These are phyloP conservation scores for Mallotus repandus DNA, from an alignment of 441 rosid genomes.

Conservation along the genomic window DNA sequence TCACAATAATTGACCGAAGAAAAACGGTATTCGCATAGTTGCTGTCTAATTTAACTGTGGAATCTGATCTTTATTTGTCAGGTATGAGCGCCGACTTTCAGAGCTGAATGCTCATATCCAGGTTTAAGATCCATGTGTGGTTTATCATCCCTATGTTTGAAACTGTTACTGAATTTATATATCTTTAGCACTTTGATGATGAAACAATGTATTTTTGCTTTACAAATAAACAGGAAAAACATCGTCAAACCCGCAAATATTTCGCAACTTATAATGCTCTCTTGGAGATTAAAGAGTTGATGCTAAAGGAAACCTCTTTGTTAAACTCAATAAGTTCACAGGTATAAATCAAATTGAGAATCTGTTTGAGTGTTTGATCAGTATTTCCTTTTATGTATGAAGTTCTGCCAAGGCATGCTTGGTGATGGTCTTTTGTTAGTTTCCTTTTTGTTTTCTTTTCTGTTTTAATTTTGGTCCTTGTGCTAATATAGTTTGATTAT, in stretches of 20 bases:
- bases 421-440: background rate
- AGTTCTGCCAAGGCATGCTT: background rate
- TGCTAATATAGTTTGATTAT: background rate
- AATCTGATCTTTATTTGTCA: conserved; percentile 33
- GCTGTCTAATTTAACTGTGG: background rate
- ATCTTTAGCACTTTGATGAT: background rate
- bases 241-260: conserved; percentile 68
- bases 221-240: conserved; percentile 58
- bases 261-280: conserved; percentile 82
- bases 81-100: conserved; percentile 72
- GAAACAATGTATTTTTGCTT: conserved; percentile 18
- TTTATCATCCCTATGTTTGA: conserved; percentile 6
- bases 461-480: background rate
- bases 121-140: conserved; percentile 34
- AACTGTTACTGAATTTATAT: background rate
- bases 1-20: background rate
- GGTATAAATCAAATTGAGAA: conserved; percentile 36
- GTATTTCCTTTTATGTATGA: background rate
- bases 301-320: conserved; percentile 81
- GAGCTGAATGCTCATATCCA: conserved; percentile 75
- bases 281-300: conserved; percentile 77
- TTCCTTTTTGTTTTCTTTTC: background rate
- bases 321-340: conserved; percentile 74
- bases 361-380: background rate
- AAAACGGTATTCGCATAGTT: background rate